Base-by-base conservation (phyloP, 257 asterid genomes). In the Scutellaria barbata region DNA sequence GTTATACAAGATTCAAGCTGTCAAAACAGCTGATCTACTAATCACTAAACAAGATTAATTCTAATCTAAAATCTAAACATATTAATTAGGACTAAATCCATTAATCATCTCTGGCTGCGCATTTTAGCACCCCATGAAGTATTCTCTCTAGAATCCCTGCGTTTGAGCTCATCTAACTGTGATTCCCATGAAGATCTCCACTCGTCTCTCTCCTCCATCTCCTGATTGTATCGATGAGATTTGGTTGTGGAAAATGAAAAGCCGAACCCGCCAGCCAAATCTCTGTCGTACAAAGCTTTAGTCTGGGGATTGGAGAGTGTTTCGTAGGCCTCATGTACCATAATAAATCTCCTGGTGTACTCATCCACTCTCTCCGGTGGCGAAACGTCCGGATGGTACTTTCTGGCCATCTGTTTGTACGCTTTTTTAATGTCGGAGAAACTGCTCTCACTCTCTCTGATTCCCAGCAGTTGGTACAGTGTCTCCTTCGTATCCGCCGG, bases 381-480 rank as follows among this genome's bases (percentile, higher is more conserved):
- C 7, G 92, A 84, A 43, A 86, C 90, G 71, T 88, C 92, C n/a
- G 95, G 95, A 63, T 88, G 95, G 55, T 82, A 86, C 76, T 77
- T 86, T 68, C 88, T 66, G 0, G 95, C 95, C 77, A 88, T 76
- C 30, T 77, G 71, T 22, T 82, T 88, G 72, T 88, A 86, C 68
- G 92, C 92, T 47, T 74, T 81, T 42, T 86, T 88, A 1, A 88
- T 86, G 13, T 88, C 92, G 7, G 84, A 64, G 1, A 72, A 8
- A 1, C 78, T 50, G 48, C 74, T 82, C 2, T 67, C 87, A 1
- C 56, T 75, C 56, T 76, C 89, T n/a, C 81, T 22, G 7, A 88
- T 75, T 4, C 91, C 95, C 75, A 88, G 84, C 81, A 88, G 25
- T 65, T 87, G 74, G 73, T 87, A 87, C 69, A 85, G 79, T n/a